phyloP scores from a whole-genome alignment of 345 rosid species.

The Atalantia buxifolia region DNA sequence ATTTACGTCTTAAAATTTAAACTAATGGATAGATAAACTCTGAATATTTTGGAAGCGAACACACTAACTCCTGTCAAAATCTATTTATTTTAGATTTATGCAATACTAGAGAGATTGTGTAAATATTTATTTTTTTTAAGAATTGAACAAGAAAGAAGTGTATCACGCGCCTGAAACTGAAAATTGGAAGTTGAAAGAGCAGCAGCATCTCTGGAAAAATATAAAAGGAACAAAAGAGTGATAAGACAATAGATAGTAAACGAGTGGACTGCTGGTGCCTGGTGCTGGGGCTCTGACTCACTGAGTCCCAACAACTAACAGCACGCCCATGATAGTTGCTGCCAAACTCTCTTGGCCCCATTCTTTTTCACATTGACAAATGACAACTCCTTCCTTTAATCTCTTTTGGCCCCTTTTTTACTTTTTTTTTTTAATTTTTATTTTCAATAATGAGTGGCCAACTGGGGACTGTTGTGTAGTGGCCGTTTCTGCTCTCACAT shows the following conservation, averaged over 20 bases:
- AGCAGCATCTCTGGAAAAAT: background rate
- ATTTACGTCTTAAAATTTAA: too few relatives aligned
- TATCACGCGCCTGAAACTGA: background rate
- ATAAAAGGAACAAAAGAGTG: slow-evolving; percentile 33
- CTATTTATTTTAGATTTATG: too few relatives aligned
- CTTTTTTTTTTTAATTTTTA: background rate
- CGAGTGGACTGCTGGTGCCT: slow-evolving; percentile 20
- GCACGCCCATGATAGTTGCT: slow-evolving; percentile 64
- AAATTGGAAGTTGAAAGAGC: background rate
- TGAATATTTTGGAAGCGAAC: too few relatives aligned
- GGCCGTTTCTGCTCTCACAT: too few relatives aligned
- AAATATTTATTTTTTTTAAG: too few relatives aligned
- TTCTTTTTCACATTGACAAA: slow-evolving; percentile 3
- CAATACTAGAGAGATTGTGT: too few relatives aligned
- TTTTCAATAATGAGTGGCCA: background rate
- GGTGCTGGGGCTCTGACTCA: slow-evolving; percentile 36
- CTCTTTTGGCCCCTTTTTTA: background rate
- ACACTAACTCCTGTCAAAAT: too few relatives aligned
- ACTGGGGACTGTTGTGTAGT: too few relatives aligned
- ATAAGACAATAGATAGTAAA: slow-evolving; percentile 46
- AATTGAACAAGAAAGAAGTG: too few relatives aligned
- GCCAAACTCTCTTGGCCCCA: slow-evolving; percentile 32
- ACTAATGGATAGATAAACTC: too few relatives aligned
- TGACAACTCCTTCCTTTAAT: slow-evolving; percentile 4
- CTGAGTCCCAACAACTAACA: slow-evolving; percentile 61